These are phyloP conservation scores for Vitis rotundifolia DNA, from an alignment of 164 flowering plant genomes.

Conservation along the genomic window DNA sequence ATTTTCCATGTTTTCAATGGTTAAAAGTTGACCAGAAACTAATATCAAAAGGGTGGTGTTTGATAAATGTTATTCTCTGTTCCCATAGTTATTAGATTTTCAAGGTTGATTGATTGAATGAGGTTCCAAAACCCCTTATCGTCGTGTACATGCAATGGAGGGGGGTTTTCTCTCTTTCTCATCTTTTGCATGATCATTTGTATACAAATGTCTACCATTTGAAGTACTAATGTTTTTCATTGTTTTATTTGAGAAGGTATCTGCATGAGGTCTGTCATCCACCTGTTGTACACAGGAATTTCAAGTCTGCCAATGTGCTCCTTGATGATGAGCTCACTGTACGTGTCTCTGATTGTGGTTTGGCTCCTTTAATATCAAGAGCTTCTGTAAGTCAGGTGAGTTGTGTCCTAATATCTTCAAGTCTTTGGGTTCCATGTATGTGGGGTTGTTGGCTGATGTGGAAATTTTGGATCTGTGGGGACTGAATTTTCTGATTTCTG, in stretches of 20 bases:
- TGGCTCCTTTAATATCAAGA: constrained; percentile 71
- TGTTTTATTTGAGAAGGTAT: constrained; percentile 51
- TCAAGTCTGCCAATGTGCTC: constrained; percentile 83
- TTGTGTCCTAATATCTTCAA: neutral
- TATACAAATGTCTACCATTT: neutral
- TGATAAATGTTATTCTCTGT: no score
- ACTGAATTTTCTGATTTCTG: neutral
- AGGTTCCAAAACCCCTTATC: no score
- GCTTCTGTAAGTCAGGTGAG: constrained; percentile 85
- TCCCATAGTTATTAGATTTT: no score
- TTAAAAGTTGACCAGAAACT: neutral
- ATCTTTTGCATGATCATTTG: neutral
- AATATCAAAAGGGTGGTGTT: no score
- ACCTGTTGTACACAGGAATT: constrained; percentile 76
- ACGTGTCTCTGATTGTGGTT: constrained; percentile 85
- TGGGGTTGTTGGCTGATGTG: neutral
- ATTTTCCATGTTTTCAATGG: neutral
- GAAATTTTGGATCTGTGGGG: neutral
- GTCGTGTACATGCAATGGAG: neutral
- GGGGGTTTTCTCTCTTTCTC: neutral
- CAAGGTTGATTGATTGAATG: no score
- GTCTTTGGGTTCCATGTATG: neutral
- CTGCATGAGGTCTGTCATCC: constrained; percentile 91
- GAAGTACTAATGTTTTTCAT: neutral
- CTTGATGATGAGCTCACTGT: constrained; percentile 81